A percentile compares a stretch with the other conserved stretches of the same genome.
Evolutionary conservation across 768 basidiomycete species (phyloP).

Genomic region (Lentinula detonsa): DNA sequence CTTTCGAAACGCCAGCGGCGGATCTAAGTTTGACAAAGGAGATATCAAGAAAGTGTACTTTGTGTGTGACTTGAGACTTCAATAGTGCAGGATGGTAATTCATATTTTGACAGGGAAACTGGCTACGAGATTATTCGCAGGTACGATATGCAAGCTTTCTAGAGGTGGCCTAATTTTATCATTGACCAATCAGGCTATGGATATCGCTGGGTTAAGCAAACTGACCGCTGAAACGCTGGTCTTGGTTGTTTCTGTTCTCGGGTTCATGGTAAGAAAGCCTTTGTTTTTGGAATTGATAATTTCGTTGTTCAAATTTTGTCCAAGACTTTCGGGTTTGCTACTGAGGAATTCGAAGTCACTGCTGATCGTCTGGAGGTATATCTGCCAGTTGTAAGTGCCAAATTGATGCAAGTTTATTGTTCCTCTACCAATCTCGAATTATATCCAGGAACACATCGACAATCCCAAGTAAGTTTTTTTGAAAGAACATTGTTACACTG

Average conservation of each 20-base stretch:
- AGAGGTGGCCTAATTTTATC: not conserved
- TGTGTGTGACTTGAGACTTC: constrained; percentile 23
- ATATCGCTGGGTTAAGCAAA: constrained; percentile 65
- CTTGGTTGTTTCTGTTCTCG: constrained; percentile 50
- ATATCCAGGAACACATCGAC: constrained; percentile 64
- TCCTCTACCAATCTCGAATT: not conserved
- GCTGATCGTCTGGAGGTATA: constrained; percentile 72
- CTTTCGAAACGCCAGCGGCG: constrained; percentile 37
- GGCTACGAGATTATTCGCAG: constrained; percentile 68
- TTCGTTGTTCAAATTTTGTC: not conserved
- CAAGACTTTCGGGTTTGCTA: constrained; percentile 59
- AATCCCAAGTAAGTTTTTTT: constrained; percentile 52
- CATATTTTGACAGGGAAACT: constrained; percentile 42
- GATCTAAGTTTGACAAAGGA: constrained; percentile 53
- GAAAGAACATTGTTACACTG: not conserved
- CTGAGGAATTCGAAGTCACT: constrained; percentile 67
- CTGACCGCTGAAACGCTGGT: constrained; percentile 59
- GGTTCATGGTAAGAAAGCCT: constrained; percentile 39
- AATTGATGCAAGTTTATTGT: not conserved
- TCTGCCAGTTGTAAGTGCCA: constrained; percentile 51
- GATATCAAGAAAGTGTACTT: constrained; percentile 70
- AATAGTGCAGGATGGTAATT: not conserved
- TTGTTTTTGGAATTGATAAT: not conserved
- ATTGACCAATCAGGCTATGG: constrained; percentile 44
- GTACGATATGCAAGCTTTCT: constrained; percentile 17